Evolutionary conservation across 2,329 filamentous ascomycete species (phyloP).

Genomic region (Fusarium secorum): DNA sequence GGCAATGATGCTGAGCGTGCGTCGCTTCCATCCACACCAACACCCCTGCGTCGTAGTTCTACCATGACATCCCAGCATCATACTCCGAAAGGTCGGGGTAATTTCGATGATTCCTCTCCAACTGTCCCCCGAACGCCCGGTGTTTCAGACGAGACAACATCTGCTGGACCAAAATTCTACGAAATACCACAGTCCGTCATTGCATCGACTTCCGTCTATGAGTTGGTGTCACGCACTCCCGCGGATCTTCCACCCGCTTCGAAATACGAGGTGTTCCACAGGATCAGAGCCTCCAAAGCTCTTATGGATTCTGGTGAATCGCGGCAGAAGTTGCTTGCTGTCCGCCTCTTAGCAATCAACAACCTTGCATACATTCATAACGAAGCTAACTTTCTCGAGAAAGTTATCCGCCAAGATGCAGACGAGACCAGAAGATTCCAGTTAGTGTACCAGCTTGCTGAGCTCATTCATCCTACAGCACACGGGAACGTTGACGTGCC

Average conservation of each 20-base stretch:
- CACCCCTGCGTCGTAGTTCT: constrained; percentile 74
- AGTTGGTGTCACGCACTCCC: constrained; percentile 64
- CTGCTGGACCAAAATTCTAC: constrained; percentile 63
- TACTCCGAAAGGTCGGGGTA: constrained; percentile 51
- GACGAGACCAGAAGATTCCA: constrained; percentile 91
- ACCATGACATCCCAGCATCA: constrained; percentile 58
- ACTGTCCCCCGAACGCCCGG: constrained; percentile 54
- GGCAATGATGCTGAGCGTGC: constrained; percentile 45
- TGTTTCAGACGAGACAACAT: constrained; percentile 46
- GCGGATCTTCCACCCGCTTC: constrained; percentile 73
- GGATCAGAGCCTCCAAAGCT: constrained; percentile 83
- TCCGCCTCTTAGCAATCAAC: constrained; percentile 85
- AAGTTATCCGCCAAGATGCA: constrained; percentile 83
- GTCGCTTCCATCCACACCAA: constrained; percentile 73
- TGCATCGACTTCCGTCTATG: constrained; percentile 60
- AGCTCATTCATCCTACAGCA: constrained; percentile 84
- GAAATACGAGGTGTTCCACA: constrained; percentile 85
- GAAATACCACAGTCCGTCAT: constrained; percentile 70
- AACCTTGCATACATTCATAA: constrained; percentile 90
- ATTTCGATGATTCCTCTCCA: constrained; percentile 58
- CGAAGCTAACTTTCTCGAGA: constrained; percentile 84
- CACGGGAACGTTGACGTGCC: constrained; percentile 74
- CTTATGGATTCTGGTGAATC: constrained; percentile 70
- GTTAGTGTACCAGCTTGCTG: constrained; percentile 88
- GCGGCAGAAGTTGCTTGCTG: constrained; percentile 78